These are phyloP conservation scores for Emericellopsis terricola DNA, from an alignment of 495 filamentous ascomycete species.

Conservation along the genomic window DNA sequence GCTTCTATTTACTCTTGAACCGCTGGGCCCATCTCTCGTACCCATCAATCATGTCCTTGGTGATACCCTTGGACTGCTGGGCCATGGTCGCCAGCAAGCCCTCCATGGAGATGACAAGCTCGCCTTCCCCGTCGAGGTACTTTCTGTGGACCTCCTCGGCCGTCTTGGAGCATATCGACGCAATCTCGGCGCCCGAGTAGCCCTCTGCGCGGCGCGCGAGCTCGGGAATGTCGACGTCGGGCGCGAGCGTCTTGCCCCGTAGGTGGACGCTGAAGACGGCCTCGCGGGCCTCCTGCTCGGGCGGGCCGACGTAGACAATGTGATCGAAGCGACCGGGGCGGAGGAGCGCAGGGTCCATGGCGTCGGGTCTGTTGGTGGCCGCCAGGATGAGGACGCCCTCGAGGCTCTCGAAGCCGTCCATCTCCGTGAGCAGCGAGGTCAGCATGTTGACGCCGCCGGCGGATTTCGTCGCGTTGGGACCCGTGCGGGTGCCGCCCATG, in stretches of 20 bases:
- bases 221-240: conserved; percentile 42
- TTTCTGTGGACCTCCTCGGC: conserved; percentile 26
- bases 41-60: conserved; percentile 38
- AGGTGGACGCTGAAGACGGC: conserved; percentile 60
- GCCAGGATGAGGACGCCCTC: conserved; percentile 80
- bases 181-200: conserved; percentile 79
- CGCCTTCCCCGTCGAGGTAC: conserved; percentile 5
- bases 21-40: conserved; percentile 46
- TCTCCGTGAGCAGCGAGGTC: conserved; percentile 83
- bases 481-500: conserved; percentile 57
- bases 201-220: conserved; percentile 61
- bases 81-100: conserved; percentile 47
- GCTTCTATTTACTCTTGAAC: conserved; percentile 10
- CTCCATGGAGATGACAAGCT: conserved; percentile 29
- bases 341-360: conserved; percentile 72
- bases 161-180: conserved; percentile 45
- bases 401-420: conserved; percentile 84
- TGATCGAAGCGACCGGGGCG: conserved; percentile 78
- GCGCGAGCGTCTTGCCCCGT: conserved; percentile 34
- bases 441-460: conserved; percentile 57
- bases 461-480: conserved; percentile 25
- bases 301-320: conserved; percentile 78
- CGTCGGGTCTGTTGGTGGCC: conserved; percentile 82
- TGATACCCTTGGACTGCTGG: conserved; percentile 50
- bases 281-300: conserved; percentile 52